A percentile compares a stretch with the other conserved stretches of the same genome.
Evolutionary conservation across 768 basidiomycete genomes (phyloP).

Genomic region (Termitomyces sp.): DNA sequence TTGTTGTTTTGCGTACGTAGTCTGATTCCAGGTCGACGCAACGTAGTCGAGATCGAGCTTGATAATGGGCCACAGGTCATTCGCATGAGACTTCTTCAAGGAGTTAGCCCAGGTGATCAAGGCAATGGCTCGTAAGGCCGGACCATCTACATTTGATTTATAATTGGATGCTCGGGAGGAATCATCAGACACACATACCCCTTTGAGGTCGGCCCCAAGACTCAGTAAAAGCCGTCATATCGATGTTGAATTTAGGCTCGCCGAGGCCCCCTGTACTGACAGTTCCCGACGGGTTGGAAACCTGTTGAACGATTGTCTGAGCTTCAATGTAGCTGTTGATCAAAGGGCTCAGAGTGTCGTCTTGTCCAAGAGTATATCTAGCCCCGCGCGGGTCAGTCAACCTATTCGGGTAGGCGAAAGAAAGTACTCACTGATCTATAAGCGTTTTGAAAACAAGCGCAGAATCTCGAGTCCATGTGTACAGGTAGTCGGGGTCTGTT

Average conservation of each 20-base stretch:
- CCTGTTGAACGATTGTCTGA: slow-evolving; percentile 49
- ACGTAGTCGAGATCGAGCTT: slow-evolving; percentile 75
- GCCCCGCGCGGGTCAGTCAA: neutral
- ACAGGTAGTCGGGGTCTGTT: slow-evolving; percentile 49
- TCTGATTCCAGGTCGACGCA: slow-evolving; percentile 57
- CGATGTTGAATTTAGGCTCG: slow-evolving; percentile 67
- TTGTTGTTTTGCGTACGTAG: slow-evolving; percentile 29
- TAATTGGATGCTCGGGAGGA: neutral
- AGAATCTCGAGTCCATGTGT: slow-evolving; percentile 66
- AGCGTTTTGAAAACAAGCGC: slow-evolving; percentile 53
- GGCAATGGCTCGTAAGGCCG: slow-evolving; percentile 62
- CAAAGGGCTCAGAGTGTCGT: slow-evolving; percentile 36
- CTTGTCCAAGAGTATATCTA: slow-evolving; percentile 40
- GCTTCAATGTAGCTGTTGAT: slow-evolving; percentile 53
- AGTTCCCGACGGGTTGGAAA: slow-evolving; percentile 61
- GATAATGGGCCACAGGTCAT: slow-evolving; percentile 64
- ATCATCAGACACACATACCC: slow-evolving; percentile 23
- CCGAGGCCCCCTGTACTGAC: slow-evolving; percentile 60
- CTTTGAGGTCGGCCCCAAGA: slow-evolving; percentile 59
- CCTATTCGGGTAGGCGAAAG: neutral
- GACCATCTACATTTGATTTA: slow-evolving; percentile 45
- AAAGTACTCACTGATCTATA: slow-evolving; percentile 30
- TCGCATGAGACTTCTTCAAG: slow-evolving; percentile 46
- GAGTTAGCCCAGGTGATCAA: slow-evolving; percentile 65
- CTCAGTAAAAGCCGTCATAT: slow-evolving; percentile 54